phyloP scores from a whole-genome alignment of 345 rosid species.

The Raphanus raphanistrum region DNA sequence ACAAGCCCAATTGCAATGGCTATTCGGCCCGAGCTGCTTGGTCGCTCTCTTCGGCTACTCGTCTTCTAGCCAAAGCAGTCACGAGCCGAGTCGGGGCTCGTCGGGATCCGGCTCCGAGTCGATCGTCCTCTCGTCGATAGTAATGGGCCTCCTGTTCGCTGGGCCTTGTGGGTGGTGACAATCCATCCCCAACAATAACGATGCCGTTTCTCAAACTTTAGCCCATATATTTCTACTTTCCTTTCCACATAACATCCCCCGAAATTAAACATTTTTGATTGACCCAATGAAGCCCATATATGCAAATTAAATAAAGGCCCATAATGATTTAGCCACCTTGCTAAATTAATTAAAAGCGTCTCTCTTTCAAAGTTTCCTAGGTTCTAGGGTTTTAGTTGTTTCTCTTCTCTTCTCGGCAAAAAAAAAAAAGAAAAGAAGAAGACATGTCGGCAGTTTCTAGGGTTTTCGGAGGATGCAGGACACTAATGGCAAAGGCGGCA shows the following conservation, averaged over 20 bases:
- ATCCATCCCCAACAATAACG: too few species aligned
- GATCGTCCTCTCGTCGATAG: too few species aligned
- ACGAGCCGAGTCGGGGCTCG: too few species aligned
- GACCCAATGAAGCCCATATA: background rate
- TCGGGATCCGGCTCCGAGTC: too few species aligned
- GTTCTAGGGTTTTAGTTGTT: constrained; percentile 26
- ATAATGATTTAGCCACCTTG: background rate
- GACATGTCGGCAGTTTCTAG: constrained; percentile 33
- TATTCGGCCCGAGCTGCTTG: too few species aligned
- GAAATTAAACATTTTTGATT: background rate
- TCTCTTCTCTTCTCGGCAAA: background rate
- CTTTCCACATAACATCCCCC: background rate
- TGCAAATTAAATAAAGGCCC: background rate
- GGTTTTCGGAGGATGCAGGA: constrained; percentile 38
- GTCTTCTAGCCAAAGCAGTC: too few species aligned
- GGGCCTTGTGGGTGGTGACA: too few species aligned
- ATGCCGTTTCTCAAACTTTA: background rate
- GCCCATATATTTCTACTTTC: background rate
- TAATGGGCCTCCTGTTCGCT: too few species aligned
- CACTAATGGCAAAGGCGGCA: constrained; percentile 33
- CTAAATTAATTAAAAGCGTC: background rate
- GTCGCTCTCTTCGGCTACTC: too few species aligned
- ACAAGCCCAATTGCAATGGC: too few species aligned
- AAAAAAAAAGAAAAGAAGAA: background rate
- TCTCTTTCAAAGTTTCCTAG: background rate